Evolutionary conservation across 768 basidiomycete genomes (phyloP).

Genomic region (Hypholoma sublateritium): DNA sequence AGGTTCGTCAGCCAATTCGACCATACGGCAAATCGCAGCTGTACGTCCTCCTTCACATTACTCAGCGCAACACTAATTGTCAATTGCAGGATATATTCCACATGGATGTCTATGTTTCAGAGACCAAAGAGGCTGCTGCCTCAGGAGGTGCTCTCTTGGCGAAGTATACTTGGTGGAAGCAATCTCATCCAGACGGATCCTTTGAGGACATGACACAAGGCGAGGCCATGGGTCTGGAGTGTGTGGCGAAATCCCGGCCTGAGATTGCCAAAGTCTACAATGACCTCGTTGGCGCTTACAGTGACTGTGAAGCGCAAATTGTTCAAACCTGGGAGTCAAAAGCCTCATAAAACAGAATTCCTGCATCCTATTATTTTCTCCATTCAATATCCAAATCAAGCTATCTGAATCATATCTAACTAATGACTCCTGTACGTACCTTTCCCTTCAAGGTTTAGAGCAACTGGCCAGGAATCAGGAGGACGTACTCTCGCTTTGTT

Average conservation of each 20-base stretch:
- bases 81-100: conserved; percentile 61
- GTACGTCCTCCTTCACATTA: conserved; percentile 24
- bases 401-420: too few species aligned
- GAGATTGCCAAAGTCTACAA: conserved; percentile 52
- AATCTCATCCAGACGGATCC: conserved; percentile 41
- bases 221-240: conserved; percentile 50
- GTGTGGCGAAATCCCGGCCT: conserved; percentile 58
- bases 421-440: too few species aligned
- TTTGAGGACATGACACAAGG: conserved; percentile 67
- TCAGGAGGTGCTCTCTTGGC: conserved; percentile 74
- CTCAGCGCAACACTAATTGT: background rate
- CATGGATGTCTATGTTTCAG: conserved; percentile 70
- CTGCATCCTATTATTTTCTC: background rate
- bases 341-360: background rate
- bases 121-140: conserved; percentile 68
- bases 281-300: conserved; percentile 50
- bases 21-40: conserved; percentile 73
- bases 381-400: background rate
- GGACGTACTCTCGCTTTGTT: too few species aligned
- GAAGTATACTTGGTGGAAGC: conserved; percentile 69
- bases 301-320: conserved; percentile 52
- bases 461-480: too few species aligned
- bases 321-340: conserved; percentile 13
- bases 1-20: conserved; percentile 72
- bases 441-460: too few species aligned